phyloP scores from a whole-genome alignment of 2,329 filamentous ascomycete species.

The Beauveria varroae region DNA sequence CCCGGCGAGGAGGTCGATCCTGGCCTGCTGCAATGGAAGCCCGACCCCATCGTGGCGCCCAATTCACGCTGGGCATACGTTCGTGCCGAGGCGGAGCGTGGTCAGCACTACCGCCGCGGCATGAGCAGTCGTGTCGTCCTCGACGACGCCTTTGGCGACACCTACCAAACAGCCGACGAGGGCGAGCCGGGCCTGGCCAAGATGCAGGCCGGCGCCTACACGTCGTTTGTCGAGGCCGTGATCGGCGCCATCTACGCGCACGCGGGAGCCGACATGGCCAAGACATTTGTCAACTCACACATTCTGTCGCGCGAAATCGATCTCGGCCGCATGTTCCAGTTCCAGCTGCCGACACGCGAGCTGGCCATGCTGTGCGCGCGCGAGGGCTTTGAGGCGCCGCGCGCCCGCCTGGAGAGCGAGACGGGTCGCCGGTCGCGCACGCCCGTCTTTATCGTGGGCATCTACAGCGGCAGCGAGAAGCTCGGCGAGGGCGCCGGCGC shows the following conservation, averaged over 20 bases:
- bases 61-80: conserved; percentile 44
- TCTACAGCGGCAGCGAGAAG: conserved; percentile 86
- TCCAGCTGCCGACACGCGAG: conserved; percentile 77
- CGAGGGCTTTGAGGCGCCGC: conserved; percentile 80
- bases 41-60: conserved; percentile 36
- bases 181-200: conserved; percentile 42
- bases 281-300: conserved; percentile 76
- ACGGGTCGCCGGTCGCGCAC: conserved; percentile 78
- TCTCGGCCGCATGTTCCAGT: conserved; percentile 71
- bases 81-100: conserved; percentile 40
- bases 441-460: conserved; percentile 88
- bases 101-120: conserved; percentile 51
- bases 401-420: conserved; percentile 83
- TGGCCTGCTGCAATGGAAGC: conserved; percentile 75
- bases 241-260: conserved; percentile 83
- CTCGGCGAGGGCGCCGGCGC: conserved; percentile 82
- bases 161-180: conserved; percentile 22
- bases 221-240: conserved; percentile 74
- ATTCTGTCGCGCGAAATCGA: conserved; percentile 74
- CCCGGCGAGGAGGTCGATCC: conserved; percentile 90
- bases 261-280: conserved; percentile 68
- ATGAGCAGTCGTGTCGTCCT: conserved; percentile 71
- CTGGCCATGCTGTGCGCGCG: conserved; percentile 74
- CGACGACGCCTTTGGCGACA: conserved; percentile 78
- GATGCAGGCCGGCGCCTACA: conserved; percentile 66